phyloP scores from a whole-genome alignment of 2,329 filamentous ascomycete genomes.

The Elsinoe arachidis region DNA sequence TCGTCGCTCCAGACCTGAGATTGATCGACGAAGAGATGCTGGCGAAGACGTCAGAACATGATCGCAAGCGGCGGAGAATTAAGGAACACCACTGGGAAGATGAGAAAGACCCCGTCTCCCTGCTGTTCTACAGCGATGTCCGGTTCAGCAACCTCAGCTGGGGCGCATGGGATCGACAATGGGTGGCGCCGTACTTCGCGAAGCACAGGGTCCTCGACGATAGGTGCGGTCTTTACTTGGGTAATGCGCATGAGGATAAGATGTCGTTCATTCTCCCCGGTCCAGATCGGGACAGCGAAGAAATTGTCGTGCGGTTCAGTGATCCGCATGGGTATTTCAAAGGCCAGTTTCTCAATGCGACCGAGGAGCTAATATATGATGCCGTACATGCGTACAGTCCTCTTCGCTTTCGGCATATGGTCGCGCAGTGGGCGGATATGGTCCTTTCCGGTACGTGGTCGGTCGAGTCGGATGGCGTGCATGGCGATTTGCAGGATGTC shows the following conservation, averaged over 20 bases:
- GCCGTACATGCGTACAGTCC: not conserved
- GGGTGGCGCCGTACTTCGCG: not conserved
- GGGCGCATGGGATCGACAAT: not conserved
- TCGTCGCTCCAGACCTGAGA: slow-evolving; percentile 5
- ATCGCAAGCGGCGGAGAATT: not conserved
- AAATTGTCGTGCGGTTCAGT: not conserved
- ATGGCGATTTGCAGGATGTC: slow-evolving; percentile 6
- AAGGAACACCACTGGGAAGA: not conserved
- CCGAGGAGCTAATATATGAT: not conserved
- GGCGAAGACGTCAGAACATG: not conserved
- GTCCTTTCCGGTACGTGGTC: slow-evolving; percentile 6
- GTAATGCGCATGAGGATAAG: not conserved
- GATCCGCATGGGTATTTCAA: not conserved
- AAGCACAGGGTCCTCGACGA: slow-evolving; percentile 7
- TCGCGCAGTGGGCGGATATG: slow-evolving; percentile 11
- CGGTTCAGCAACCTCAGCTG: not conserved
- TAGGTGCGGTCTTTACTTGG: slow-evolving; percentile 12
- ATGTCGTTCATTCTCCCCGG: slow-evolving; percentile 2
- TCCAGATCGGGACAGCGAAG: not conserved
- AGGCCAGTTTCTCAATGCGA: not conserved
- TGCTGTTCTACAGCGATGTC: slow-evolving; percentile 8
- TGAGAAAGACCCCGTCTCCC: not conserved
- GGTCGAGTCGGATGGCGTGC: slow-evolving; percentile 4
- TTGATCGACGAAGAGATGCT: not conserved
- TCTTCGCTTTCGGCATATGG: slow-evolving; percentile 3